Percentiles rank a stretch among this genome's conserved stretches.
Conservation (phyloP, 345 rosid species). For the Salix exigua region DNA sequence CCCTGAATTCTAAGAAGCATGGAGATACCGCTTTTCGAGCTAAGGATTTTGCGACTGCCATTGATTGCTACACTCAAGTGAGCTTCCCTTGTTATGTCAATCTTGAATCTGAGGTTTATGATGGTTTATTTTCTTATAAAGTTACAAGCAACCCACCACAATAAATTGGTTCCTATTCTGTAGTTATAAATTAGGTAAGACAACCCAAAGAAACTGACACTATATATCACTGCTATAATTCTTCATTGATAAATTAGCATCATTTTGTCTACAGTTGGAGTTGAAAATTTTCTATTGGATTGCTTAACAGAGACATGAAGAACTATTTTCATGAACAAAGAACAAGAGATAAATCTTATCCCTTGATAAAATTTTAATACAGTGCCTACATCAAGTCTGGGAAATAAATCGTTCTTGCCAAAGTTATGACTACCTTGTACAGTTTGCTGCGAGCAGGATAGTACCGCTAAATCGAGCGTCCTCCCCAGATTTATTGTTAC, state of each 20-base stretch:
- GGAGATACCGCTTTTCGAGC: slow-evolving; percentile 91
- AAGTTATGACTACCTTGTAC: neutral
- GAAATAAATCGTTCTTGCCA: neutral
- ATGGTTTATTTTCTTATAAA: neutral
- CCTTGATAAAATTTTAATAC: neutral
- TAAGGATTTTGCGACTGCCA: slow-evolving; percentile 71
- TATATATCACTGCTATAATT: neutral
- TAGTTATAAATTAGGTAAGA: too few relatives aligned
- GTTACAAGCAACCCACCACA: neutral
- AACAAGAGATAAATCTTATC: neutral
- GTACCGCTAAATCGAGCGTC: neutral
- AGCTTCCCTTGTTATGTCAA: neutral
- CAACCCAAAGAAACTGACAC: neutral
- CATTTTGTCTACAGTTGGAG: neutral
- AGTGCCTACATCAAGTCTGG: neutral
- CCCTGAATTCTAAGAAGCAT: slow-evolving; percentile 76
- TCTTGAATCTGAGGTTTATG: neutral
- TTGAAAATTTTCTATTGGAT: neutral
- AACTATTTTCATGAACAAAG: neutral
- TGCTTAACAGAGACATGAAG: neutral
- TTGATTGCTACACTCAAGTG: slow-evolving; percentile 77
- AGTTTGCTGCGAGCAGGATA: neutral
- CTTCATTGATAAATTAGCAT: neutral
- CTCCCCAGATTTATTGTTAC: neutral
- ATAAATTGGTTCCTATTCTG: neutral